phyloP scores from a whole-genome alignment of 2,329 filamentous ascomycete species.

The Penicillium sp. region DNA sequence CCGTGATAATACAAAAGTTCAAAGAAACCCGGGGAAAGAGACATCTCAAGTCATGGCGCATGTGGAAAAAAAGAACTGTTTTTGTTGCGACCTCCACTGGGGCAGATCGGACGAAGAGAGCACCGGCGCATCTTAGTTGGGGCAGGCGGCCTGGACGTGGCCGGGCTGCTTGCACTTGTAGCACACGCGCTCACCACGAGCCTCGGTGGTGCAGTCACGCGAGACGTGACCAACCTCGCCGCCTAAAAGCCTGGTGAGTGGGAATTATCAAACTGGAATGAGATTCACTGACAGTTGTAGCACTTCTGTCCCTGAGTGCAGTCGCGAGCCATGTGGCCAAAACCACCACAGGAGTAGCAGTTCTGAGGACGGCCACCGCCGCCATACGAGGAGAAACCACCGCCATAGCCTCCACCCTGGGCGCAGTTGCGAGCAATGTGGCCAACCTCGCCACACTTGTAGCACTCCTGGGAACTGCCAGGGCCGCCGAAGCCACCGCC shows the following conservation, averaged over 20 bases:
- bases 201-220: conserved; percentile 92
- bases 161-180: conserved; percentile 89
- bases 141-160: conserved; percentile 91
- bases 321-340: conserved; percentile 95
- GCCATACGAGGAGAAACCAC: conserved; percentile 45
- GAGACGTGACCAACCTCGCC: conserved; percentile 90
- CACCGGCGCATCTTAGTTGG: conserved; percentile 59
- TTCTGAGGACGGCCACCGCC: conserved; percentile 63
- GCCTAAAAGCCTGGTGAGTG: no score
- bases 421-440: conserved; percentile 76
- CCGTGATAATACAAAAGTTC: conserved; percentile 19
- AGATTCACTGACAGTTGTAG: conserved; percentile 77
- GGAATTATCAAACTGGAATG: no score
- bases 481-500: conserved; percentile 45
- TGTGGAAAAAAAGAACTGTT: conserved; percentile 12
- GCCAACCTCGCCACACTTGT: conserved; percentile 95
- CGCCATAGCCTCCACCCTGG: conserved; percentile 47
- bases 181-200: conserved; percentile 87
- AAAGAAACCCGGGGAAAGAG: conserved; percentile 20
- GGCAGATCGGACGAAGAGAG: no score
- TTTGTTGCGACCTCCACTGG: conserved; percentile 6
- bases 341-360: conserved; percentile 97
- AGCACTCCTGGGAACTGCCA: conserved; percentile 66
- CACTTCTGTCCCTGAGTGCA: conserved; percentile 99
- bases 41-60: conserved; percentile 28